Conservation (phyloP, 2,329 filamentous ascomycete genomes). For the Juglanconis sp. region DNA sequence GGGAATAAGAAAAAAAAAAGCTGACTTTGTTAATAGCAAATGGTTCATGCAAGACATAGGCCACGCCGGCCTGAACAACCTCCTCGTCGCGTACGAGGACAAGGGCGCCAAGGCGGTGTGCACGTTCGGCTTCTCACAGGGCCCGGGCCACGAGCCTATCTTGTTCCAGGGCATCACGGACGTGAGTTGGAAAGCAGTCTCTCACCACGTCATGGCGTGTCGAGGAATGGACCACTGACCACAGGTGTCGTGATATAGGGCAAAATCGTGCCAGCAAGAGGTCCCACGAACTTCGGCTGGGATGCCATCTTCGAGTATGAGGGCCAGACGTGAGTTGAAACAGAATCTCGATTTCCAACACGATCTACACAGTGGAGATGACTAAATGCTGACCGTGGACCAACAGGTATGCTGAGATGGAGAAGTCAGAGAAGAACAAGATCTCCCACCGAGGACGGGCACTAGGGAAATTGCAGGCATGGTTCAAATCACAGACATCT, state of each 20-base stretch:
- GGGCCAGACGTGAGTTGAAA: constrained; percentile 66
- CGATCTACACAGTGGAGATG: neutral
- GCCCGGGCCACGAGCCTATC: constrained; percentile 77
- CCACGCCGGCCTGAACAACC: constrained; percentile 81
- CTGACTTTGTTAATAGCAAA: constrained; percentile 58
- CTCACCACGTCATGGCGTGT: too few relatives aligned
- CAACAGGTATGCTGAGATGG: constrained; percentile 85
- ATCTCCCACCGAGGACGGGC: constrained; percentile 89
- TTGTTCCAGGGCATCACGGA: constrained; percentile 89
- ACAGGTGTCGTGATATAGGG: constrained; percentile 38
- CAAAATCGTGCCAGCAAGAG: constrained; percentile 80
- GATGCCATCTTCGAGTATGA: constrained; percentile 94
- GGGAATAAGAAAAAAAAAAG: too few relatives aligned
- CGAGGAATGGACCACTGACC: neutral
- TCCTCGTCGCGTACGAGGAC: constrained; percentile 83
- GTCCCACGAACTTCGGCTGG: constrained; percentile 84
- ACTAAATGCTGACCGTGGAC: neutral
- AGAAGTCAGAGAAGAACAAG: constrained; percentile 79
- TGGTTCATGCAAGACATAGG: constrained; percentile 87
- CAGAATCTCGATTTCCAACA: too few relatives aligned
- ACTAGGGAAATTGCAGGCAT: constrained; percentile 79
- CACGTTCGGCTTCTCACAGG: constrained; percentile 88
- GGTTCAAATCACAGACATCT: constrained; percentile 56
- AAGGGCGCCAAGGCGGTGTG: constrained; percentile 92
- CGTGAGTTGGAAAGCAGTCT: constrained; percentile 41